Percentiles rank a stretch among this genome's conserved stretches.
Conservation (phyloP, 176 grass and related monocot genomes). For the Paspalum vaginatum region DNA sequence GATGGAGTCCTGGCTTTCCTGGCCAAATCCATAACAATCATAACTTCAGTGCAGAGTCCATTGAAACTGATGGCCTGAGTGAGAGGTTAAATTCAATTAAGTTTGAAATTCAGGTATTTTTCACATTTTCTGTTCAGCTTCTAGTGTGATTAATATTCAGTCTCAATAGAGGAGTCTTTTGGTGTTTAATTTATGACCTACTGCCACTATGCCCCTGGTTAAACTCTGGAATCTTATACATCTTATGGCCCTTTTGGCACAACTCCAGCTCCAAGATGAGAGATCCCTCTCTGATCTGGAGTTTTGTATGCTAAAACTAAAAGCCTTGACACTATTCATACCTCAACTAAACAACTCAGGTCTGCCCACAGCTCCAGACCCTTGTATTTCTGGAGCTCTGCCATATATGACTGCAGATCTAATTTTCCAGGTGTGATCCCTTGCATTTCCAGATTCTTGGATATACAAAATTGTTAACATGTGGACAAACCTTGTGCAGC, state of each 20-base stretch:
- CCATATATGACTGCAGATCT: background rate
- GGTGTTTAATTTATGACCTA: background rate
- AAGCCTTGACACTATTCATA: too few relatives aligned
- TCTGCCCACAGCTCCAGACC: too few relatives aligned
- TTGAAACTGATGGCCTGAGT: slow-evolving; percentile 54
- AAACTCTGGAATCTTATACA: slow-evolving; percentile 2
- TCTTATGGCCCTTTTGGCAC: background rate
- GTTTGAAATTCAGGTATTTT: slow-evolving; percentile 86
- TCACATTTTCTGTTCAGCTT: slow-evolving; percentile 17
- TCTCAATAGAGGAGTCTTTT: slow-evolving; percentile 16
- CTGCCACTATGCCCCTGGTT: background rate
- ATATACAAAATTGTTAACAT: background rate
- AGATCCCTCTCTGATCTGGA: too few relatives aligned
- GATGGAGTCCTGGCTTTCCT: slow-evolving; percentile 64
- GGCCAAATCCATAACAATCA: slow-evolving; percentile 53
- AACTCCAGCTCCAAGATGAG: too few relatives aligned
- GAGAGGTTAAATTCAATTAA: slow-evolving; percentile 58
- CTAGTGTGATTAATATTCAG: background rate
- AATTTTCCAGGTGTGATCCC: background rate
- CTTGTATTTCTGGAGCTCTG: too few relatives aligned
- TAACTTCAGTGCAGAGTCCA: slow-evolving; percentile 52
- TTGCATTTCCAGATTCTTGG: background rate
- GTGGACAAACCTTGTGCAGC: background rate
- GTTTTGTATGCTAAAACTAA: too few relatives aligned
- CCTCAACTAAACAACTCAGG: too few relatives aligned